Evolutionary conservation across 257 asterid species (phyloP).

Genomic region (Nicotiana sylvestris): DNA sequence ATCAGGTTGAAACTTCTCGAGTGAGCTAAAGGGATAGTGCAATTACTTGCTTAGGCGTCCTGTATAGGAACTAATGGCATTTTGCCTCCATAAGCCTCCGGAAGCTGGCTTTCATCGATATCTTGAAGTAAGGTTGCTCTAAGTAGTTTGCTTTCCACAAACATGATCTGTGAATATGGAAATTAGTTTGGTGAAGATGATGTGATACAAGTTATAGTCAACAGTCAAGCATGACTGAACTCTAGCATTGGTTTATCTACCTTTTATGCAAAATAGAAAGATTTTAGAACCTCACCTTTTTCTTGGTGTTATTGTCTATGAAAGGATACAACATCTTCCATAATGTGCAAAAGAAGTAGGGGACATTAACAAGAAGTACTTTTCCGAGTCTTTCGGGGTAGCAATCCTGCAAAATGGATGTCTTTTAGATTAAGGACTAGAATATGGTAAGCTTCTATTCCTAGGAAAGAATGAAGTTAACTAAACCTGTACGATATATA

Average conservation of each 20-base stretch:
- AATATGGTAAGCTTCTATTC: neutral
- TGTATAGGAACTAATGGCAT: slow-evolving; percentile 67
- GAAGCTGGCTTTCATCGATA: slow-evolving; percentile 75
- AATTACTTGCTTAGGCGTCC: slow-evolving; percentile 25
- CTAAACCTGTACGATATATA: slow-evolving; percentile 34
- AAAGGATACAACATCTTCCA: slow-evolving; percentile 75
- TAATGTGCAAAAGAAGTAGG: slow-evolving; percentile 50
- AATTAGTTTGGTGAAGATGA: neutral
- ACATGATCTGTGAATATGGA: slow-evolving; percentile 39
- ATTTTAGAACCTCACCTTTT: slow-evolving; percentile 43
- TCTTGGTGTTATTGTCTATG: slow-evolving; percentile 69
- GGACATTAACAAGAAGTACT: slow-evolving; percentile 47
- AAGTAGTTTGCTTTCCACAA: slow-evolving; percentile 59
- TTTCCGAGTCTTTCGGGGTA: slow-evolving; percentile 90
- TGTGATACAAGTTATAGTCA: neutral
- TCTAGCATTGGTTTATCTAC: neutral
- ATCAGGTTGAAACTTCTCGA: neutral
- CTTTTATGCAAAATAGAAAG: neutral
- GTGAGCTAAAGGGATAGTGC: neutral
- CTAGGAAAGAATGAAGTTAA: neutral
- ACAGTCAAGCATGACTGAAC: neutral
- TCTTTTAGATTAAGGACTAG: neutral
- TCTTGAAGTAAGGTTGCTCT: slow-evolving; percentile 49
- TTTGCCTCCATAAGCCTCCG: slow-evolving; percentile 77
- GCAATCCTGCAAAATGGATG: slow-evolving; percentile 46